A percentile compares a stretch with the other conserved stretches of the same genome.
Conservation (phyloP, 2,329 filamentous ascomycete species). For the Colletotrichum gigasporum region DNA sequence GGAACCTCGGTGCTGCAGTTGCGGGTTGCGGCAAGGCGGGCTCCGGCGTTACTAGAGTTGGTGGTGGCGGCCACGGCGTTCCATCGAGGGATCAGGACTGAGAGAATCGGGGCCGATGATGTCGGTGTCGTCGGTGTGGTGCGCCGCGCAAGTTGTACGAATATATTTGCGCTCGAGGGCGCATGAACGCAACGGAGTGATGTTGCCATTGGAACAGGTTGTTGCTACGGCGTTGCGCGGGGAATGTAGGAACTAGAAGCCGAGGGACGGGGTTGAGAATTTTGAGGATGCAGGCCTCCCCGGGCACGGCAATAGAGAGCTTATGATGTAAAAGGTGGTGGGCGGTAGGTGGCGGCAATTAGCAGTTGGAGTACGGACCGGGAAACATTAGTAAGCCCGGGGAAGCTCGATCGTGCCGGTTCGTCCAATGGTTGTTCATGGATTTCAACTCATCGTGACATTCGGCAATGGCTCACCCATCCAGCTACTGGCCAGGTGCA, state of each 20-base stretch:
- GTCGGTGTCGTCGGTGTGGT: constrained; percentile 37
- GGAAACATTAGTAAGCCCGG: constrained; percentile 22
- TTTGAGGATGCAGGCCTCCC: constrained; percentile 48
- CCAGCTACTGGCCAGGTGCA: background rate
- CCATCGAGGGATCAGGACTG: constrained; percentile 42
- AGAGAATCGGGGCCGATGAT: constrained; percentile 43
- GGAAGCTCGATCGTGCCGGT: background rate
- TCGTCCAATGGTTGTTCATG: constrained; percentile 17
- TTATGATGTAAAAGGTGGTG: constrained; percentile 30
- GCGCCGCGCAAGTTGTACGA: constrained; percentile 51
- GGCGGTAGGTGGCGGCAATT: constrained; percentile 32
- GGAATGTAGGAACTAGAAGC: background rate
- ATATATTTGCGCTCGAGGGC: constrained; percentile 48
- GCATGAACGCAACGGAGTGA: constrained; percentile 49
- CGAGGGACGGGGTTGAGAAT: constrained; percentile 39
- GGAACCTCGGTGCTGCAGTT: background rate
- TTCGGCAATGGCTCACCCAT: background rate
- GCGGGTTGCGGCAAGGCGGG: background rate
- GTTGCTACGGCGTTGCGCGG: background rate
- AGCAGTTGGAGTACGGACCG: background rate
- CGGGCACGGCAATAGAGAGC: background rate
- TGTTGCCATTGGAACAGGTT: constrained; percentile 38
- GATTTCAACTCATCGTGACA: constrained; percentile 11
- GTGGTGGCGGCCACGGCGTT: constrained; percentile 18
- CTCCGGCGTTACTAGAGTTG: too few species aligned